phyloP scores from a whole-genome alignment of 1,284 basidiomycete species.

The Omphalotus olearius region DNA sequence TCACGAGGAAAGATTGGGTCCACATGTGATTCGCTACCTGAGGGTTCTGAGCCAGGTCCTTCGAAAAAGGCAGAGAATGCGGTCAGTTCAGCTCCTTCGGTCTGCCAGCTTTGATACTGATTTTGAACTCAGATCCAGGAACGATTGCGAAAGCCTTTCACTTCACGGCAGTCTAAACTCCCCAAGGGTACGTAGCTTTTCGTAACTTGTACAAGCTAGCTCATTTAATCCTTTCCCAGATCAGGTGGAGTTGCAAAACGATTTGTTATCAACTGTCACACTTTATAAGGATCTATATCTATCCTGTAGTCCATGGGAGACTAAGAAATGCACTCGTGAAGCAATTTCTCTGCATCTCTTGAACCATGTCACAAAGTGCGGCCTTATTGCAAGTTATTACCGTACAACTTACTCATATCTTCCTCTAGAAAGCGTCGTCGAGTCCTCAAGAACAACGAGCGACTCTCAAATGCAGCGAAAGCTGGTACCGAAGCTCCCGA shows the following conservation, averaged over 20 bases:
- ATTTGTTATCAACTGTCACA: conserved; percentile 61
- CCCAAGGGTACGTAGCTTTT: conserved; percentile 38
- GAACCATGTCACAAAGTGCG: conserved; percentile 84
- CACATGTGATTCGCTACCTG: conserved; percentile 48
- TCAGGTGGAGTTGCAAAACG: conserved; percentile 52
- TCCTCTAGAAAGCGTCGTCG: conserved; percentile 80
- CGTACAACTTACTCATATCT: conserved; percentile 13
- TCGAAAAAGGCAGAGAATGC: conserved; percentile 23
- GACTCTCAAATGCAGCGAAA: conserved; percentile 67
- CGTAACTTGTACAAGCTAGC: neutral
- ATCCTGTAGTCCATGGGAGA: conserved; percentile 54
- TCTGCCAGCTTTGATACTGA: neutral
- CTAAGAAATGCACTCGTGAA: conserved; percentile 54
- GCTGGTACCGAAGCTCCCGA: conserved; percentile 48
- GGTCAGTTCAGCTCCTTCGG: neutral
- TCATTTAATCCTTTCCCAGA: conserved; percentile 34
- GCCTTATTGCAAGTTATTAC: neutral
- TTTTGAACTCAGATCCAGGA: conserved; percentile 49
- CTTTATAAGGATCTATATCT: conserved; percentile 74
- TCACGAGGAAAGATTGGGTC: conserved; percentile 49
- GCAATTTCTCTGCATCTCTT: conserved; percentile 72
- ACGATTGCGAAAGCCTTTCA: conserved; percentile 52
- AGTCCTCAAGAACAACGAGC: conserved; percentile 94
- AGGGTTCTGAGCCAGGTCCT: conserved; percentile 29
- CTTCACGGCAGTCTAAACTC: conserved; percentile 47